Percentiles rank a stretch among this genome's conserved stretches.
Conservation (phyloP, 2,329 filamentous ascomycete genomes). For the Talaromyces sp. region DNA sequence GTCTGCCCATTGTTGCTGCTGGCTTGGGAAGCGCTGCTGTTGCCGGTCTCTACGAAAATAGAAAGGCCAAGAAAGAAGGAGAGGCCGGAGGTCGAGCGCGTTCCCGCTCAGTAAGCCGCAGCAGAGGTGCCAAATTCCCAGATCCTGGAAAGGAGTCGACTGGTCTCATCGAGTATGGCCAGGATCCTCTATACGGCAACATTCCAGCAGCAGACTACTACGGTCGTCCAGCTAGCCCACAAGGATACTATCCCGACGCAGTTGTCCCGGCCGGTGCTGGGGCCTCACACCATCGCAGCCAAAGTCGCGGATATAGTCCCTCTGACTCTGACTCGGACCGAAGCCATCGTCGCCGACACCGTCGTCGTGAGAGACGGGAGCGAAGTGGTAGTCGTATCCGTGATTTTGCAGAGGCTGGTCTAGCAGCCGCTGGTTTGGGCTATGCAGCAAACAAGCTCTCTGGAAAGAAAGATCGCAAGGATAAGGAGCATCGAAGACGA, state of each 20-base stretch:
- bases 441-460: conserved; percentile 53
- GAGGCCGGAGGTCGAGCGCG: conserved; percentile 33
- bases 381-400: conserved; percentile 35
- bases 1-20: conserved; percentile 55
- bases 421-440: conserved; percentile 53
- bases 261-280: conserved; percentile 35
- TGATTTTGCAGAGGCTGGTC: conserved; percentile 48
- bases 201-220: conserved; percentile 43
- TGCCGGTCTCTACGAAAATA: conserved; percentile 58
- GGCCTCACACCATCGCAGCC: conserved; percentile 27
- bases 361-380: conserved; percentile 22
- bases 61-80: conserved; percentile 55
- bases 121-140: conserved; percentile 34
- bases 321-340: conserved; percentile 32
- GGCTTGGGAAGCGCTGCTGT: conserved; percentile 57
- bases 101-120: conserved; percentile 34
- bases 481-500: conserved; percentile 21
- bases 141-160: conserved; percentile 38
- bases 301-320: conserved; percentile 34
- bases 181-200: conserved; percentile 55
- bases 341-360: conserved; percentile 24
- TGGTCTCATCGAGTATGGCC: conserved; percentile 59
- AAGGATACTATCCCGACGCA: conserved; percentile 36
- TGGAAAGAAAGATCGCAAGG: conserved; percentile 45
- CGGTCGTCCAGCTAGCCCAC: conserved; percentile 33